phyloP scores from a whole-genome alignment of 129 eudicot species.

The Arctium minus region DNA sequence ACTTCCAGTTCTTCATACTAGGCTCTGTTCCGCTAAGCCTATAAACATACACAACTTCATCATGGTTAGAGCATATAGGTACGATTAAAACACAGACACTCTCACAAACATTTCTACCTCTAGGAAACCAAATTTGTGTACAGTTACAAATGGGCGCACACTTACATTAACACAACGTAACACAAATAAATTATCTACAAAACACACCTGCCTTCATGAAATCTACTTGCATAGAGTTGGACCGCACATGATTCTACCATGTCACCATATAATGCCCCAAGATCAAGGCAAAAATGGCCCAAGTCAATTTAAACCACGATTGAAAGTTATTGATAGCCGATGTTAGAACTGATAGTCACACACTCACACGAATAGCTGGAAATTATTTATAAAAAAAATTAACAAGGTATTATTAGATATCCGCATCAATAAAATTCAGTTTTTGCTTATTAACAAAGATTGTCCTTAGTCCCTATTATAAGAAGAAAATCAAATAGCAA shows the following conservation, averaged over 20 bases:
- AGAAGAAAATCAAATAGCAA: not conserved
- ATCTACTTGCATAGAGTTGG: not conserved
- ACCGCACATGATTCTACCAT: not conserved
- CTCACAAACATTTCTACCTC: not conserved
- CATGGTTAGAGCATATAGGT: not conserved
- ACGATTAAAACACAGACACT: not conserved
- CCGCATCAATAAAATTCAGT: not conserved
- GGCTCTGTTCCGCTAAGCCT: conserved; percentile 74
- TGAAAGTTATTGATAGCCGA: not conserved
- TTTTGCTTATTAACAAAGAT: not conserved
- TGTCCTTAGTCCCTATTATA: not conserved
- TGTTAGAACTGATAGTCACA: not conserved
- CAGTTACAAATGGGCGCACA: not conserved
- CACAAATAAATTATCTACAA: not conserved
- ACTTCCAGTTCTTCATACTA: conserved; percentile 86
- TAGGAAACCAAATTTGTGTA: not conserved
- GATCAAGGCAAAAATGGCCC: not conserved
- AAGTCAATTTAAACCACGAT: not conserved
- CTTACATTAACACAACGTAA: not conserved
- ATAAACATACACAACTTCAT: conserved; percentile 1
- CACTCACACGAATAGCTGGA: not conserved
- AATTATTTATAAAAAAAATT: too few species aligned
- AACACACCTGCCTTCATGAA: not conserved
- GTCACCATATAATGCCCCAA: not conserved
- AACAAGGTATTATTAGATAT: not conserved